A percentile compares a stretch with the other conserved stretches of the same genome.
These are phyloP conservation scores for Pterulicium gracile DNA, from an alignment of 1,284 basidiomycete species.

Conservation along the genomic window DNA sequence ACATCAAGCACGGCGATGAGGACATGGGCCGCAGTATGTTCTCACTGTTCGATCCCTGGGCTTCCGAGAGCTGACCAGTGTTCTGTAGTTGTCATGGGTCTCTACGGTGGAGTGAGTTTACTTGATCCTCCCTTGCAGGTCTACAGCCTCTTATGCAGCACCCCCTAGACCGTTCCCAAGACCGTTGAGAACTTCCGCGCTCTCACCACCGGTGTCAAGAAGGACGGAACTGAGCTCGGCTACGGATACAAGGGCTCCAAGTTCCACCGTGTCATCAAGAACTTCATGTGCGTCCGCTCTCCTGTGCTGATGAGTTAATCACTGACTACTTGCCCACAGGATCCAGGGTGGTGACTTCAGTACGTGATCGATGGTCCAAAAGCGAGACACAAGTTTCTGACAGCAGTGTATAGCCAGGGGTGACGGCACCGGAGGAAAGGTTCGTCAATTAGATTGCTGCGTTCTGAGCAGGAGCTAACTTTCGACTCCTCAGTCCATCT, in stretches of 20 bases:
- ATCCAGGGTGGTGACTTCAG: conserved; percentile 94
- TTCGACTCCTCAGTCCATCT: conserved; percentile 56
- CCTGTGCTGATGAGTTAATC: conserved; percentile 18
- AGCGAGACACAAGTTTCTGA: no score
- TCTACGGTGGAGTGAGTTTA: conserved; percentile 61
- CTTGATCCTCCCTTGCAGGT: conserved; percentile 9
- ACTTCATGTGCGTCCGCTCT: conserved; percentile 69
- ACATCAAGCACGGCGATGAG: conserved; percentile 83
- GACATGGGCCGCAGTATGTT: conserved; percentile 70
- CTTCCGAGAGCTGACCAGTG: conserved; percentile 8
- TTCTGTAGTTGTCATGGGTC: conserved; percentile 63
- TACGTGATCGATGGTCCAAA: conserved; percentile 23
- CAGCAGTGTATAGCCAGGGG: conserved; percentile 49
- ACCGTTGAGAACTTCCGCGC: conserved; percentile 95
- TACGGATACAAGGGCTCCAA: conserved; percentile 89
- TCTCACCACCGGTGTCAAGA: conserved; percentile 72
- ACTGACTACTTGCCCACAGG: conserved; percentile 22
- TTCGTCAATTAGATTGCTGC: conserved; percentile 14
- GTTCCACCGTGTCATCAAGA: conserved; percentile 96
- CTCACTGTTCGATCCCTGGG: conserved; percentile 8
- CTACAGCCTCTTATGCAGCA: conserved; percentile 3
- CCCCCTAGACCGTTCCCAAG: conserved; percentile 97
- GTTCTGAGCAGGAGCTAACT: no score
- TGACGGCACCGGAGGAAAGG: conserved; percentile 92
- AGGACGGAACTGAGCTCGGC: conserved; percentile 62